Conservation (phyloP, 257 asterid species). For the Petunia secreta region DNA sequence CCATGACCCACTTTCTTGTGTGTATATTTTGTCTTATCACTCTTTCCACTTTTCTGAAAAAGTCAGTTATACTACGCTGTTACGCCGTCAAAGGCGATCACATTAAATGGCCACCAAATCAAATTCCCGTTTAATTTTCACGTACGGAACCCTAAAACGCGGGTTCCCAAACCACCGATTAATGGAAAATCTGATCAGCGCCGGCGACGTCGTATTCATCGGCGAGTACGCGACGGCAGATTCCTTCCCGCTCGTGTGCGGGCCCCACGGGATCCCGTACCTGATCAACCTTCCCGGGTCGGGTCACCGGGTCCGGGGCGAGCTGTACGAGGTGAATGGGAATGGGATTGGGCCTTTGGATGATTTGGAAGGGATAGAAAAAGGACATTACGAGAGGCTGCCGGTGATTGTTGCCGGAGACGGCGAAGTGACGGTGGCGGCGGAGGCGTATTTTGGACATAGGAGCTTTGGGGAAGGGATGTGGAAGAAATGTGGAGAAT, state of each 20-base stretch:
- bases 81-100: neutral
- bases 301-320: slow-evolving; percentile 58
- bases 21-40: neutral
- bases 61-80: neutral
- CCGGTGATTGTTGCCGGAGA: slow-evolving; percentile 40
- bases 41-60: neutral
- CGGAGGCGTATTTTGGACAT: slow-evolving; percentile 69
- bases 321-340: slow-evolving; percentile 59
- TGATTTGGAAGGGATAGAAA: slow-evolving; percentile 63
- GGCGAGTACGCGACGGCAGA: slow-evolving; percentile 53
- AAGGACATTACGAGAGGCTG: slow-evolving; percentile 67
- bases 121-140: slow-evolving; percentile 49
- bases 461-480: slow-evolving; percentile 58
- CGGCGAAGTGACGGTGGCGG: slow-evolving; percentile 36
- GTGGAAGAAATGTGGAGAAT: slow-evolving; percentile 67
- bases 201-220: slow-evolving; percentile 47
- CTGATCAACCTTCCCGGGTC: slow-evolving; percentile 59
- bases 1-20: neutral
- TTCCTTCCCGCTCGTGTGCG: slow-evolving; percentile 65
- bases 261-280: slow-evolving; percentile 79
- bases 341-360: slow-evolving; percentile 51
- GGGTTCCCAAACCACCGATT: slow-evolving; percentile 68
- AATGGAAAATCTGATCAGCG: slow-evolving; percentile 40
- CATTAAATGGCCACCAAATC: neutral
- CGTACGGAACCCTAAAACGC: slow-evolving; percentile 78